phyloP scores from a whole-genome alignment of 306 rosid species.

The Cotoneaster glaucophyllus region DNA sequence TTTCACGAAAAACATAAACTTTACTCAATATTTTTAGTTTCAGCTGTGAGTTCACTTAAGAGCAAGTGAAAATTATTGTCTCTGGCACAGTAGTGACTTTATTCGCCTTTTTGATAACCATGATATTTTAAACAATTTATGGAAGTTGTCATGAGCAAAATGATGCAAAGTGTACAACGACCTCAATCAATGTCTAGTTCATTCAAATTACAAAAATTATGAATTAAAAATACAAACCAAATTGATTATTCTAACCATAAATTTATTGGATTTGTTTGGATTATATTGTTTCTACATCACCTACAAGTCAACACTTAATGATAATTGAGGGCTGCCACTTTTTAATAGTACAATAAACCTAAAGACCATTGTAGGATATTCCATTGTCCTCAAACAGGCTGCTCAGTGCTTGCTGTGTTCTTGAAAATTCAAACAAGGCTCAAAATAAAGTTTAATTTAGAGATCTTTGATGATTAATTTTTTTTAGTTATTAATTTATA shows the following conservation, averaged over 20 bases:
- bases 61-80: fast-evolving
- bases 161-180: neutral
- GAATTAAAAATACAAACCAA: neutral
- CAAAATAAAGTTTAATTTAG: neutral
- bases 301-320: neutral
- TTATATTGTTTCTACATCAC: neutral
- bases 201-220: neutral
- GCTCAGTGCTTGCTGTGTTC: neutral
- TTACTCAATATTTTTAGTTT: neutral
- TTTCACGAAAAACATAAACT: neutral
- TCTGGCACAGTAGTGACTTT: fast-evolving
- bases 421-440: neutral
- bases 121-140: too few species aligned
- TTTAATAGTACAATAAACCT: neutral
- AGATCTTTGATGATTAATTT: too few species aligned
- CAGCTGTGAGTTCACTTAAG: too few species aligned
- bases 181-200: neutral
- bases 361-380: neutral
- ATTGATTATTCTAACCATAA: neutral
- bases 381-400: neutral
- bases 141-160: too few species aligned
- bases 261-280: neutral
- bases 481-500: too few species aligned
- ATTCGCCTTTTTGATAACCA: too few species aligned
- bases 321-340: neutral